These are phyloP conservation scores for Seiridium unicorne DNA, from an alignment of 2,329 filamentous ascomycete species.

Conservation along the genomic window DNA sequence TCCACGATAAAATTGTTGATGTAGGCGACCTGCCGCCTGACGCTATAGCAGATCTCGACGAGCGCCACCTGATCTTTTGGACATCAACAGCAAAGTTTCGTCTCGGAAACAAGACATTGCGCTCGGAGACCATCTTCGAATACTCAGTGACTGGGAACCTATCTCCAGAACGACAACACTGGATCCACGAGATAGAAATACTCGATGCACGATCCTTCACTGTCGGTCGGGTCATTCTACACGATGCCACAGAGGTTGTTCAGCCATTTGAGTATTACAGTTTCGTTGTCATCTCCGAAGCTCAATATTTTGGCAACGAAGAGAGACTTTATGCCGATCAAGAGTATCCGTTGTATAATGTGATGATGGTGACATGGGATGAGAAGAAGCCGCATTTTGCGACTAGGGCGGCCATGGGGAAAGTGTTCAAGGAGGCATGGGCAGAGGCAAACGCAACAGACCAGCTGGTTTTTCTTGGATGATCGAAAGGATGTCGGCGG, in stretches of 20 bases:
- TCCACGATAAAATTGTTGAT: neutral
- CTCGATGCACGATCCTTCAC: neutral
- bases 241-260: neutral
- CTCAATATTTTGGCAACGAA: slow-evolving; percentile 1
- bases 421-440: neutral
- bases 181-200: slow-evolving; percentile 1
- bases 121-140: neutral
- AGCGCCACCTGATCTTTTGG: neutral
- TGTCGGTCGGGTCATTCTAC: neutral
- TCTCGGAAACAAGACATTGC: neutral
- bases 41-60: neutral
- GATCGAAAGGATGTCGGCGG: neutral
- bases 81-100: neutral
- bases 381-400: neutral
- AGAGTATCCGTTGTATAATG: neutral
- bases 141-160: neutral
- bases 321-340: neutral
- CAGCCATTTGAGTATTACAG: neutral
- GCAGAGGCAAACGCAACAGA: neutral
- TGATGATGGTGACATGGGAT: neutral
- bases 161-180: neutral
- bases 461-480: neutral
- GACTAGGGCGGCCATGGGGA: neutral
- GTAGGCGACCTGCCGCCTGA: neutral
- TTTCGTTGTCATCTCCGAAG: neutral